Base-by-base conservation (phyloP, 352 stramenopile genomes). In the Elongisporangium prolatum region DNA sequence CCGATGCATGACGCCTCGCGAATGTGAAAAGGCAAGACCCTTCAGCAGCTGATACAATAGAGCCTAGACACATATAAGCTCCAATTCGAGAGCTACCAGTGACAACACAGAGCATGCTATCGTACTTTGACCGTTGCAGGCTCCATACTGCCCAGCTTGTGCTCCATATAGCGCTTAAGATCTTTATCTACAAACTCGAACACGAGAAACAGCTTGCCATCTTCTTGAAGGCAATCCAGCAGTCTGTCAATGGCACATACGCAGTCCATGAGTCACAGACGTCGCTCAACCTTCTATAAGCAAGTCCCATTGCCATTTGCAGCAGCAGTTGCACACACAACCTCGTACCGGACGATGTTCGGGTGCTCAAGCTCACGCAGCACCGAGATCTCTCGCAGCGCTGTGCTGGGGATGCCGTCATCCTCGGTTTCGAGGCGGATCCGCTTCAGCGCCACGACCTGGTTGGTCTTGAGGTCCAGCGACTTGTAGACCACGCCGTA, bases 181-280 rank as follows among this genome's bases (percentile, higher is more conserved):
- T 99, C 97, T 50, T 97, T 93, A 69, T 99, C 97, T 59, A 99
- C 95, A 64, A 99, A 99, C 86, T 99, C 97, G 68, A 99, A 99
- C 5, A 99, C 96, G 28, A 99, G 84, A 70, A 99, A 99, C 28
- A 99, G 91, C 64, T 97, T 97, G 51, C 91, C 89, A 22, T 96
- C 83, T 53, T 94, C 92, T 77, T 98, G 95, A 21, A 98, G 84
- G 49, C 98, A 98, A 73, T 99, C 93, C 13, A 97, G 67, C 48
- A 99, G 71, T 18, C 83, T 91, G 61, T 38, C 28, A 38, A 38
- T 13, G 28, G 8, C 28, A 38, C 28, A 38, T 38, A 13, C 2
- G 28, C 28, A 38, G 28, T 38, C 28, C 28, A 38, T 38, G 28
- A 38, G 28, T 9, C 28, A 38, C 28, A 38, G 28, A 38, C 6